Evolutionary conservation across 1,284 basidiomycete species (phyloP), one percentile per base, ranked within the genome.

Genomic region (Cronartium quercuum): DNA sequence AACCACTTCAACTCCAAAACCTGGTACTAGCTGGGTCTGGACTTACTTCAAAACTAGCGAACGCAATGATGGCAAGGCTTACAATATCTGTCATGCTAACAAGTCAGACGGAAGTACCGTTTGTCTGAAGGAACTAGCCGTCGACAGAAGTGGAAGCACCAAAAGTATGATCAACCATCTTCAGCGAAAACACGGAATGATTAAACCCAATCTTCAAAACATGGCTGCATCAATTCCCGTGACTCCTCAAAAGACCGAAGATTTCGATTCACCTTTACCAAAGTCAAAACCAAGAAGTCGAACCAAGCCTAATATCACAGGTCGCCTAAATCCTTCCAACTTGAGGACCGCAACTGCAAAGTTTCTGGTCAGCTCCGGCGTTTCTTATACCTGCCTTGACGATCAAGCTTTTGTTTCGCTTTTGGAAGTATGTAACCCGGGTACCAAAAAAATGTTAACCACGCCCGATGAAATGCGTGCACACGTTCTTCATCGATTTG

Each of bases 141-240:
- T 55, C 51, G 51, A 55, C 29, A 55, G 51, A 21, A 55, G 51
- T 55, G 51, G 51, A 55, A 55, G 51, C 12, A 55, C 51, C n/a
- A 55, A 55, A 55, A 55, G 51, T 55, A 55, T 55, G 51, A 55
- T 55, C 15, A 55, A 55, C 29, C 51, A 55, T 21, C 51, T 55
- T 10, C 51, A 55, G 29, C 15, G 51, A 21, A 55, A 55, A 29
- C 51, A 55, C 51, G 29, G 29, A 21, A 55, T 55, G 51, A 29
- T 29, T n/a, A 55, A 55, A 12, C 51, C 51, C 51, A 55, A 55
- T 55, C 10, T 29, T 10, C 51, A 55, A 12, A 7, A 55, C 51
- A n/a, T n/a, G n/a, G 13, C 6, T 55, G 15, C 6, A 55, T 55
- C 51, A 21, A 55, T 55, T n/a, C 51, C 51, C n/a, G 51, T 55